Evolutionary conservation across 495 filamentous ascomycete genomes (phyloP).

Genomic region (Xylaria flabelliformis): DNA sequence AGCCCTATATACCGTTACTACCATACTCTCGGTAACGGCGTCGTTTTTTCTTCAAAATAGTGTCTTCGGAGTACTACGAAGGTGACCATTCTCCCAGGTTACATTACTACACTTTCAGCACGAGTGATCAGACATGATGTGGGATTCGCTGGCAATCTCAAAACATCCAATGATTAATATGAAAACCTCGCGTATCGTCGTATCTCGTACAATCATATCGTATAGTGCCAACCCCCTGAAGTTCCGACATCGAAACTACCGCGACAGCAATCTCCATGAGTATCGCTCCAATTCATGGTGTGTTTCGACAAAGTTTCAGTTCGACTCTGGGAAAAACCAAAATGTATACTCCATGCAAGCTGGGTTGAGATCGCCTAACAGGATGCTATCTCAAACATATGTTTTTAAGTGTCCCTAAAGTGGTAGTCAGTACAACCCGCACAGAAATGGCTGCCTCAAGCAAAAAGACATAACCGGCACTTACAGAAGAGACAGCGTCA

Average conservation of each 20-base stretch:
- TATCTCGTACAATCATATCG: neutral
- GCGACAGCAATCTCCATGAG: neutral
- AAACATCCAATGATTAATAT: neutral
- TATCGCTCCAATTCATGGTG: neutral
- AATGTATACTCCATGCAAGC: neutral
- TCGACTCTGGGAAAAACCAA: neutral
- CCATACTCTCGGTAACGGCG: too few species aligned
- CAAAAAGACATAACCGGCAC: constrained; percentile 39
- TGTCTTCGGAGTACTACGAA: neutral
- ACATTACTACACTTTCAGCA: neutral
- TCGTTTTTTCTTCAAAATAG: too few species aligned
- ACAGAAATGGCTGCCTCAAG: neutral
- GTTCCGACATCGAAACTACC: neutral
- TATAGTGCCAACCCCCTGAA: neutral
- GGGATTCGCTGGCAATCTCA: neutral
- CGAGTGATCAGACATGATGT: neutral
- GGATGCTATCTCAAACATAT: neutral
- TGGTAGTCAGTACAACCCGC: neutral
- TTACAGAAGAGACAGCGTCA: constrained; percentile 80
- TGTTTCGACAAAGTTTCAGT: neutral
- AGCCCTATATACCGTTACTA: too few species aligned
- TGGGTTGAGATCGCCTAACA: neutral
- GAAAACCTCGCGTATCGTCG: neutral
- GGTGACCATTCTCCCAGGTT: neutral
- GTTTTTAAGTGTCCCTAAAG: constrained; percentile 17